A percentile compares a stretch with the other conserved stretches of the same genome.
phyloP scores from a whole-genome alignment of 73 alveolate species.

The Paramecium bursaria region DNA sequence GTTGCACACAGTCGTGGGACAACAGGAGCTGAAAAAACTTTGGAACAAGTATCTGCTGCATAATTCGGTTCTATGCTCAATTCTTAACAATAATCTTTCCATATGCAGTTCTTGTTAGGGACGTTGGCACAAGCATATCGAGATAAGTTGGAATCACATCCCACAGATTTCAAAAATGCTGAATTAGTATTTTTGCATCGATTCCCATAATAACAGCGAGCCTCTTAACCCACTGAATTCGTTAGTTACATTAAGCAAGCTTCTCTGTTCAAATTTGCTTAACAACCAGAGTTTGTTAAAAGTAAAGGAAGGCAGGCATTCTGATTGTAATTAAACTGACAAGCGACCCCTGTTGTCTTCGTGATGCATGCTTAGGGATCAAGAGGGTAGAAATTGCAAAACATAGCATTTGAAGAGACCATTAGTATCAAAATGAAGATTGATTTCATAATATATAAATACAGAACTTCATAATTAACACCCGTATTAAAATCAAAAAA shows the following conservation, averaged over 20 bases:
- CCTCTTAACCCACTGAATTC: background rate
- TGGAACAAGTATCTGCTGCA: background rate
- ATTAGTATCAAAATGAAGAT: no score
- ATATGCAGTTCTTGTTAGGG: constrained; percentile 5
- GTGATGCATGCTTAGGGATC: constrained; percentile 48
- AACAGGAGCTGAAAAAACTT: background rate
- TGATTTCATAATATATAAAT: no score
- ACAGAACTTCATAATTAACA: no score
- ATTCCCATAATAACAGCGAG: background rate
- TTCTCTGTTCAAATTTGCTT: constrained; percentile 2
- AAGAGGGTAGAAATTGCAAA: constrained; percentile 44
- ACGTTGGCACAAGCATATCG: constrained; percentile 27
- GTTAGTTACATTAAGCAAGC: constrained; percentile 26
- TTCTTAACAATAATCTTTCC: background rate
- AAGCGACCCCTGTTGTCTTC: constrained; percentile 23
- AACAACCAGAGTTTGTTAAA: constrained; percentile 20
- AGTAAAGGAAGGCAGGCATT: constrained; percentile 22
- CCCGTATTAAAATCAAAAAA: no score
- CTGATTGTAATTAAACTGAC: constrained; percentile 15
- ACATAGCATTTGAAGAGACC: no score
- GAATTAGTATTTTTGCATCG: background rate
- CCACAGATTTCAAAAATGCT: background rate
- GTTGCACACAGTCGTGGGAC: constrained; percentile 1
- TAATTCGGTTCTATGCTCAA: background rate
- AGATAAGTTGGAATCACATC: constrained; percentile 7